These are phyloP conservation scores for Pythium diclinum DNA, from an alignment of 352 stramenopile genomes.

Conservation along the genomic window DNA sequence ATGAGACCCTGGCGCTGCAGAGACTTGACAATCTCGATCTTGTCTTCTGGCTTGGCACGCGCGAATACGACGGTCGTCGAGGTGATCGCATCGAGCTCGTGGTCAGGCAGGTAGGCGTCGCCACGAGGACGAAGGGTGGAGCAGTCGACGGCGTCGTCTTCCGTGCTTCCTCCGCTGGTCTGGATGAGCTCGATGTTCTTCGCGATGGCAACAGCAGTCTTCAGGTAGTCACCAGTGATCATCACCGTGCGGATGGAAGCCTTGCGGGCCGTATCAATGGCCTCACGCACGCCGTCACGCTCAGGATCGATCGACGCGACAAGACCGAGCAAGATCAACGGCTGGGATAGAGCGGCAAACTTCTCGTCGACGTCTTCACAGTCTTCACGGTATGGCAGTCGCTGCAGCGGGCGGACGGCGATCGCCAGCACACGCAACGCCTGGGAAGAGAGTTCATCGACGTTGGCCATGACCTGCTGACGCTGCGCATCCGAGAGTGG, in stretches of 20 bases:
- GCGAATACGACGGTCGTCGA: slow-evolving; percentile 89
- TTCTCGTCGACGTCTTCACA: slow-evolving; percentile 29
- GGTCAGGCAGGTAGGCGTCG: slow-evolving; percentile 31
- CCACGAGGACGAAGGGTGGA: slow-evolving; percentile 29
- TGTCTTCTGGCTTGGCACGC: slow-evolving; percentile 62
- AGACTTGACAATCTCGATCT: slow-evolving; percentile 74
- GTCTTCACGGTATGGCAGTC: slow-evolving; percentile 31
- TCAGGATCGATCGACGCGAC: slow-evolving; percentile 77
- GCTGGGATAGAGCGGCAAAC: slow-evolving; percentile 31
- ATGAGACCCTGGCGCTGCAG: slow-evolving; percentile 61
- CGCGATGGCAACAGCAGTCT: slow-evolving; percentile 90
- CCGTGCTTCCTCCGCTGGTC: no score
- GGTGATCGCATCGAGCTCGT: slow-evolving; percentile 72
- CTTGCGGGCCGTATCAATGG: no score
- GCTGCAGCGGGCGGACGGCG: slow-evolving; percentile 40
- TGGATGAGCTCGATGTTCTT: no score
- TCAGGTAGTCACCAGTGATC: slow-evolving; percentile 90
- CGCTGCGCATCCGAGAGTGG: no score
- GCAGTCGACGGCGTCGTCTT: slow-evolving; percentile 53
- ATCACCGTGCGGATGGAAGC: slow-evolving; percentile 64
- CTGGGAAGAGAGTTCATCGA: slow-evolving; percentile 34
- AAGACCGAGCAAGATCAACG: slow-evolving; percentile 85
- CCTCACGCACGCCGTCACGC: slow-evolving; percentile 39
- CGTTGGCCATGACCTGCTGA: slow-evolving; percentile 25
- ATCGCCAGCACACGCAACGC: slow-evolving; percentile 65